Percentiles rank a stretch among this genome's conserved stretches.
phyloP scores from a whole-genome alignment of 495 filamentous ascomycete genomes.

The Penicillium samsonianum region DNA sequence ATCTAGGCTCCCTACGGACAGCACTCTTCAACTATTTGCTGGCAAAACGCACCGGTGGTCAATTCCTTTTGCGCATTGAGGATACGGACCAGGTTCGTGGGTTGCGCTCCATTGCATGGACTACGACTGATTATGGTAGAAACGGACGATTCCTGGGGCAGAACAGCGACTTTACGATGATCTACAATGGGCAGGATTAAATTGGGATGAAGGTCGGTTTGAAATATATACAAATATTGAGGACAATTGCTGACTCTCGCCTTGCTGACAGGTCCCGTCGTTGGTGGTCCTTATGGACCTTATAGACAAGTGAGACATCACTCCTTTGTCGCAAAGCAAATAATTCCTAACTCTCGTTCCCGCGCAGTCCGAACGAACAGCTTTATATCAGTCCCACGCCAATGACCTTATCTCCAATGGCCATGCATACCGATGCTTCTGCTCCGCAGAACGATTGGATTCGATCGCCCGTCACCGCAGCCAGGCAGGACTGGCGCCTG shows the following conservation, averaged over 20 bases:
- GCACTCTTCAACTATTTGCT: constrained; percentile 91
- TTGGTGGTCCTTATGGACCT: constrained; percentile 77
- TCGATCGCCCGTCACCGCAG: constrained; percentile 60
- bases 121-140: constrained; percentile 53
- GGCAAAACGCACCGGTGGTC: constrained; percentile 84
- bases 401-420: constrained; percentile 66
- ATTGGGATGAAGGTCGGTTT: constrained; percentile 84
- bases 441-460: constrained; percentile 69
- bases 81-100: constrained; percentile 84
- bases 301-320: constrained; percentile 73
- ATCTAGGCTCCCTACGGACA: constrained; percentile 87
- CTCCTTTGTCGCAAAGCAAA: not conserved
- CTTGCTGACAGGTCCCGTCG: constrained; percentile 63
- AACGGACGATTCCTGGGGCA: constrained; percentile 74
- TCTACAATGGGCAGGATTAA: constrained; percentile 82
- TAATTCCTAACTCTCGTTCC: constrained; percentile 11
- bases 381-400: constrained; percentile 72
- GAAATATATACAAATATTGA: not conserved
- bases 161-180: constrained; percentile 75
- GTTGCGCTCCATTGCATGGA: not conserved
- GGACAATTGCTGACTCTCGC: constrained; percentile 7
- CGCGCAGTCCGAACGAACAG: constrained; percentile 73
- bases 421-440: constrained; percentile 92
- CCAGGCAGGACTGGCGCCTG: constrained; percentile 59
- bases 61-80: constrained; percentile 90